Evolutionary conservation across 768 basidiomycete species (phyloP), one percentile per base, ranked within the genome.

Genomic region (Saitozyma sp.): DNA sequence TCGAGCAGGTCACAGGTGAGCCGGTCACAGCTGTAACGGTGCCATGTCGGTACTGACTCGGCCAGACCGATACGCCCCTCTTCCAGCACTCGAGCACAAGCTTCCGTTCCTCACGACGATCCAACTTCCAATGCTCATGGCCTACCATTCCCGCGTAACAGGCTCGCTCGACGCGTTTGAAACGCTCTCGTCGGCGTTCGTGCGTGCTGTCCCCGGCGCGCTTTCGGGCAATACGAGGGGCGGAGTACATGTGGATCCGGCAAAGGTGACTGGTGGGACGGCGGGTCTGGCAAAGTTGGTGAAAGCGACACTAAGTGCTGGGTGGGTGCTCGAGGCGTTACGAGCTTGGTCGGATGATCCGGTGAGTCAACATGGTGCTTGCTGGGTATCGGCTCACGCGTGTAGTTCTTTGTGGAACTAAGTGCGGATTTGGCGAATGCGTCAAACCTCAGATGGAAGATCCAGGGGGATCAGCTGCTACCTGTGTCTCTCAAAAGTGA

Each of bases 131-230:
- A 75, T 96, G 11, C 80, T 99, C 11, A 85, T 89, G 61, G 81
- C 84, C 6, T 99, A 96, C 77, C 84, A 86, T 64, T 79, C 82
- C 9, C 87, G 94, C 17, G 87, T 99, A 76, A 83, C 86, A 1
- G 85, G 88, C 9, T 92, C 93, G 9, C 81, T 97, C 29, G 92
- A 97, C 70, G 95, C 94, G 0, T 97, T 97, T 69, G 96, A 98
- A 78, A 89, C 88, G 1, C 82, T 96, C 6, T 91, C 92, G 1
- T 92, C 90, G 39, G 85, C 88, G 0, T 86, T 99, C 66, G 86
- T 93, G 48, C 88, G 92, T 13, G 89, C 89, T 4, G 93, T 98
- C 1, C 96, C 96, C 1, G 96, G 96, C 16, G 92, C 92, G 0
- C 83, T 98, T 46, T 74, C 80, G 0, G 84, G 86, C 17, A 86